Evolutionary conservation across 2,329 filamentous ascomycete genomes (phyloP).

Genomic region (Ceratocystis eucalypticola): DNA sequence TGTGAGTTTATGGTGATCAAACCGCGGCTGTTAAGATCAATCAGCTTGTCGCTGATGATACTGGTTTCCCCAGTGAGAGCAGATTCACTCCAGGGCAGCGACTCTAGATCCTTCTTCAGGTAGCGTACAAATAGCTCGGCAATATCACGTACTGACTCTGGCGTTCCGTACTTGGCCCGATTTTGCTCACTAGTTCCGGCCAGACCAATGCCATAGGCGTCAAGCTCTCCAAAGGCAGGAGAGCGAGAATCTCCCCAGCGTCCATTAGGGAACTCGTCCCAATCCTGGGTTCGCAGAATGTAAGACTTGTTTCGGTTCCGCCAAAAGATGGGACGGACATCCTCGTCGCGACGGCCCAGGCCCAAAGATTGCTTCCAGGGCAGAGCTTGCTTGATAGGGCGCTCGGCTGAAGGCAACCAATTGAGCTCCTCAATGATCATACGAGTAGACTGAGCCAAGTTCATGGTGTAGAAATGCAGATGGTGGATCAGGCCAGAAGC

Average conservation of each 20-base stretch:
- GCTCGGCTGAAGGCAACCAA: slow-evolving; percentile 62
- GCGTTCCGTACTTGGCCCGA: slow-evolving; percentile 85
- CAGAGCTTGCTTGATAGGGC: slow-evolving; percentile 74
- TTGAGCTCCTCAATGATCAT: slow-evolving; percentile 87
- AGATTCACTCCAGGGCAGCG: slow-evolving; percentile 86
- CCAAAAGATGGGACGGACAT: slow-evolving; percentile 98
- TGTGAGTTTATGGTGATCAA: slow-evolving; percentile 96
- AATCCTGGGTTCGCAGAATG: slow-evolving; percentile 86
- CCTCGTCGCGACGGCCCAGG: slow-evolving; percentile 77
- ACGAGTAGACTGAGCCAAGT: slow-evolving; percentile 81
- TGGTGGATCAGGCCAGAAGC: slow-evolving; percentile 64
- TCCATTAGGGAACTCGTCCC: slow-evolving; percentile 98
- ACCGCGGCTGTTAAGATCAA: slow-evolving; percentile 72
- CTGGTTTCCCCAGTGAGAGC: slow-evolving; percentile 74
- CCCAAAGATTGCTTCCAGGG: slow-evolving; percentile 94
- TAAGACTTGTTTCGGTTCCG: slow-evolving; percentile 94
- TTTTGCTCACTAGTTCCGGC: slow-evolving; percentile 95
- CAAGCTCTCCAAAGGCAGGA: slow-evolving; percentile 88
- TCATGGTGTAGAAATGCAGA: slow-evolving; percentile 99
- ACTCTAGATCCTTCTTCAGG: slow-evolving; percentile 64
- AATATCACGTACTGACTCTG: slow-evolving; percentile 64
- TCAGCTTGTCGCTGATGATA: slow-evolving; percentile 59
- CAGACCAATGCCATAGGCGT: slow-evolving; percentile 84
- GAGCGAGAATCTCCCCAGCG: slow-evolving; percentile 96
- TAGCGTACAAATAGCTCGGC: slow-evolving; percentile 75